Evolutionary conservation across 1,284 basidiomycete genomes (phyloP), one percentile per base, ranked within the genome.

Genomic region (Cryptococcus sp.): DNA sequence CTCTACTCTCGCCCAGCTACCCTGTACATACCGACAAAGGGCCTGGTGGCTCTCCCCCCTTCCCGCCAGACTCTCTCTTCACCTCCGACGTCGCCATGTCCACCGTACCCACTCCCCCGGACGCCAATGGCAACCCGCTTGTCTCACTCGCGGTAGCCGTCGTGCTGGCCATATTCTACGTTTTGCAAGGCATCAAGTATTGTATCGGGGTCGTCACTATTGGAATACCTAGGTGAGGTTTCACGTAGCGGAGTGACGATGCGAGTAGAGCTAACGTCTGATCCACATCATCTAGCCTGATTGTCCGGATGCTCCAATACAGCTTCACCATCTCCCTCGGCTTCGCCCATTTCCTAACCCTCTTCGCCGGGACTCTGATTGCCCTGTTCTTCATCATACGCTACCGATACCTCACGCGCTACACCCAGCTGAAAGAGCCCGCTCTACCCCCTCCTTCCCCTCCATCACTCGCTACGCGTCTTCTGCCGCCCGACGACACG

Each of bases 251-350:
- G n/a, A n/a, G n/a, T n/a, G n/a, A n/a, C n/a, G n/a, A n/a, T n/a
- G n/a, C n/a, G 35, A 45, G 7, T 24, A 7, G 21, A 28, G 8
- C 43, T 42, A 23, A 49, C 21, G 16, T 42, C 15, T 53, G 12
- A 23, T 24, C 36, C 20, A 21, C 28, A 4, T 33, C 28, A 33
- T 33, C 28, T 56, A 60, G 55, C 42, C 52, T 43, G 20, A 61
- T 77, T 8, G 71, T 76, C 66, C 81, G 85, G 21, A 80, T 91
- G 36, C 81, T 94, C 16, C 91, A 90, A 11, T 92, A 91, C 72
- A 91, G 90, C 4, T 85, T 93, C 82, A 93, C 91, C 1, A 81
- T 92, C 64, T 76, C 93, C 84, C 82, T 95, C 50, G 90, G 90
- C 63, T 93, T 94, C 72, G 92, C 88, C 81, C 88, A 87, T 47